Conservation (phyloP, 2,329 filamentous ascomycete genomes). For the Coleophoma cylindrospora region DNA sequence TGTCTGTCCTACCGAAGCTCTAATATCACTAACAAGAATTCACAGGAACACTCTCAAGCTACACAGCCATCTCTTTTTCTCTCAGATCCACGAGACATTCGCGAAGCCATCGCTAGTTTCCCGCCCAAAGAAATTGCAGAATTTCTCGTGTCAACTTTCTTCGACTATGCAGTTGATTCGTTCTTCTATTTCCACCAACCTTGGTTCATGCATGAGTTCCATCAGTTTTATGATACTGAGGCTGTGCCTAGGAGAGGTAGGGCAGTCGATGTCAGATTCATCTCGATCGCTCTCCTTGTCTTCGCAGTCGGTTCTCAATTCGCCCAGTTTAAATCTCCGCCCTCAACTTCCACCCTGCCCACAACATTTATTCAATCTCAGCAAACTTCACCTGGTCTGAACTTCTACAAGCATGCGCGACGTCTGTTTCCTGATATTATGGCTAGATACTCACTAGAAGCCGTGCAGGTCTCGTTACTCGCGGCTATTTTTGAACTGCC, state of each 20-base stretch:
- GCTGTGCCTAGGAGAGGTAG: neutral
- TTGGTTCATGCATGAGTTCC: neutral
- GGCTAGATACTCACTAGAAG: neutral
- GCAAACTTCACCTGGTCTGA: neutral
- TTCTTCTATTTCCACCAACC: neutral
- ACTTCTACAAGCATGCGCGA: neutral
- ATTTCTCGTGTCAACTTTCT: conserved; percentile 1
- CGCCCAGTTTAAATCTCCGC: neutral
- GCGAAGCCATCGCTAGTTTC: neutral
- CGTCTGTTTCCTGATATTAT: neutral
- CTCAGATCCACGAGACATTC: neutral
- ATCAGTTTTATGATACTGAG: neutral
- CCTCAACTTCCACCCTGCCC: neutral
- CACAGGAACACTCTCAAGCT: no score
- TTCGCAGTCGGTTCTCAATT: neutral
- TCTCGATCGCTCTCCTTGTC: neutral
- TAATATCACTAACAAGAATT: no score
- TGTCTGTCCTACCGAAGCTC: no score
- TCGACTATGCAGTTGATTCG: neutral
- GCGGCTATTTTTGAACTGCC: neutral
- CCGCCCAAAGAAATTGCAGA: conserved; percentile 1
- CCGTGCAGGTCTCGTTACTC: neutral
- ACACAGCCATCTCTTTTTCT: neutral
- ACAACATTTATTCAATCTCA: neutral
- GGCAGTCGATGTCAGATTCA: neutral